These are phyloP conservation scores for Fagus crenata DNA, from an alignment of 306 rosid genomes.

Conservation along the genomic window DNA sequence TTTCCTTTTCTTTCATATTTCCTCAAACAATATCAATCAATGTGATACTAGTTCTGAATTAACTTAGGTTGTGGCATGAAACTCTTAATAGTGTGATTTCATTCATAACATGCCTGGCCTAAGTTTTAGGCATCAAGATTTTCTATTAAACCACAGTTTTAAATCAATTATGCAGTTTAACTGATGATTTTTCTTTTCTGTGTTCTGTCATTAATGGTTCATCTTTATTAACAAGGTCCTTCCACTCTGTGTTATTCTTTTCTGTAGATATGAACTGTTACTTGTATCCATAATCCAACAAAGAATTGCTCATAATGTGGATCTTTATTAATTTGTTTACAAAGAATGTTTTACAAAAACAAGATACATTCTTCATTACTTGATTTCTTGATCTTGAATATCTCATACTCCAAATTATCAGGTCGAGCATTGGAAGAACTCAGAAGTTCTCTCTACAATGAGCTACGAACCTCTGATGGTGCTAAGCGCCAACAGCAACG, in stretches of 20 bases:
- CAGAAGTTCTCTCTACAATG: conserved; percentile 77
- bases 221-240: neutral
- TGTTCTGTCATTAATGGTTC: neutral
- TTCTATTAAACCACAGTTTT: neutral
- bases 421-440: conserved; percentile 86
- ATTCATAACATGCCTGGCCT: neutral
- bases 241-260: neutral
- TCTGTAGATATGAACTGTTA: neutral
- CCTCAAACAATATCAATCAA: neutral
- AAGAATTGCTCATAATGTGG: neutral
- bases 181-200: too few species aligned
- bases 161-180: neutral
- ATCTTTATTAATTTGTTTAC: neutral
- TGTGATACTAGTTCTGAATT: neutral
- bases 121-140: neutral
- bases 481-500: conserved; percentile 92
- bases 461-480: conserved; percentile 83
- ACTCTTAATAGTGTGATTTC: neutral
- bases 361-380: neutral
- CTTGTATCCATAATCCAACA: neutral
- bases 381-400: conserved; percentile 7
- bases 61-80: neutral
- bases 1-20: neutral
- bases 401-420: conserved; percentile 35
- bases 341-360: neutral